Conservation (phyloP, 495 filamentous ascomycete species). For the Aspergillus egyptiacus region DNA sequence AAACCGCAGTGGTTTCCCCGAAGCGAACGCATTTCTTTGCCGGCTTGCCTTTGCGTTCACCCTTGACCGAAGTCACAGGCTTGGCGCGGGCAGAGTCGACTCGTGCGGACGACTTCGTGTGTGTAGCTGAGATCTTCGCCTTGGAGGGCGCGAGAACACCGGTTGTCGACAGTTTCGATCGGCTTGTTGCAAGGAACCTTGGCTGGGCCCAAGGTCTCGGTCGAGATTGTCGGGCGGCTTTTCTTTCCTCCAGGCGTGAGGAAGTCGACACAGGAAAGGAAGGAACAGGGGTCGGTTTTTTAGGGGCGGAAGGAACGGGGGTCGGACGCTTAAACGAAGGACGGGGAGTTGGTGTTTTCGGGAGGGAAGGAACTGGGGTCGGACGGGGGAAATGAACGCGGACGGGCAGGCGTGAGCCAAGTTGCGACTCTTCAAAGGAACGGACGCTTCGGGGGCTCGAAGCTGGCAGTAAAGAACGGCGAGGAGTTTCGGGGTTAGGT, state of each 20-base stretch:
- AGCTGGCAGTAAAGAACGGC: constrained; percentile 8
- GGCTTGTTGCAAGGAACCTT: background rate
- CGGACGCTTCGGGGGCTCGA: constrained; percentile 6
- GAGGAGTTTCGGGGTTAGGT: constrained; percentile 5
- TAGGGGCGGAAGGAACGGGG: background rate
- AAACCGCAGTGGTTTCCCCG: constrained; percentile 13
- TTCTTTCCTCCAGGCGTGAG: constrained; percentile 14
- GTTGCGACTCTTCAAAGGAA: constrained; percentile 13
- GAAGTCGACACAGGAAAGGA: background rate
- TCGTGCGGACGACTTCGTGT: constrained; percentile 6
- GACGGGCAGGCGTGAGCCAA: constrained; percentile 16
- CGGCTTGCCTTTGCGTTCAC: constrained; percentile 3
- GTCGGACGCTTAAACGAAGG: background rate
- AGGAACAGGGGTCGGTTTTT: background rate
- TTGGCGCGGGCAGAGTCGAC: constrained; percentile 9
- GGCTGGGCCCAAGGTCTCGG: constrained; percentile 15
- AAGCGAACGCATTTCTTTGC: constrained; percentile 22
- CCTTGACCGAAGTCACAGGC: constrained; percentile 1
- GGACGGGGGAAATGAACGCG: constrained; percentile 12
- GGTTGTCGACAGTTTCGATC: constrained; percentile 7
- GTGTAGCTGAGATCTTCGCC: background rate
- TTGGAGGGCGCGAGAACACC: background rate
- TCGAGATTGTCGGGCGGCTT: constrained; percentile 16
- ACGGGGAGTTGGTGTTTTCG: background rate
- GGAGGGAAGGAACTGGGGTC: constrained; percentile 5